These are phyloP conservation scores for Coniochaeta sp. DNA, from an alignment of 2,329 filamentous ascomycete species.

Conservation along the genomic window DNA sequence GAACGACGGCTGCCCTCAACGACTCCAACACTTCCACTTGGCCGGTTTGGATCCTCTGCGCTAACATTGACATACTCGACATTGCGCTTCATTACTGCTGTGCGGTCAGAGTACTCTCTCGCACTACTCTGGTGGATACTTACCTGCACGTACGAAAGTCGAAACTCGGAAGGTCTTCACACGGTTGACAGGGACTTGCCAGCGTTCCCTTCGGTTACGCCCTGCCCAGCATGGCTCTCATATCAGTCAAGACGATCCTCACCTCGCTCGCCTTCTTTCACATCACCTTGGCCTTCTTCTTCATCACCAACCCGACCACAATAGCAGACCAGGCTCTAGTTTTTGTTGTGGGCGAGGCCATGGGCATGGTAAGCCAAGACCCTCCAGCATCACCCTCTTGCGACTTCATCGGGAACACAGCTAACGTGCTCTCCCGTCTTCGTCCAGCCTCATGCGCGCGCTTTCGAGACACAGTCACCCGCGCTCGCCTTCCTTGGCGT, in stretches of 20 bases:
- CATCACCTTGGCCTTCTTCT: constrained; percentile 74
- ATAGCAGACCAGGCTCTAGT: constrained; percentile 76
- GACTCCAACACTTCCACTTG: background rate
- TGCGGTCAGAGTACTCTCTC: too few relatives aligned
- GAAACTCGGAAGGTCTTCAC: background rate
- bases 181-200: background rate
- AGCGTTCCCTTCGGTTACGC: background rate
- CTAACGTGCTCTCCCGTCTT: background rate
- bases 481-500: constrained; percentile 66
- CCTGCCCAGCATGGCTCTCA: constrained; percentile 59
- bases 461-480: constrained; percentile 63
- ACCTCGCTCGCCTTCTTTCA: constrained; percentile 78
- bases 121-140: too few relatives aligned
- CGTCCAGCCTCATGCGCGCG: constrained; percentile 53
- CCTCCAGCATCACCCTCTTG: background rate
- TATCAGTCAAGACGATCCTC: constrained; percentile 75
- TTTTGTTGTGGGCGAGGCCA: constrained; percentile 72
- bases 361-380: constrained; percentile 59
- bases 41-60: too few relatives aligned
- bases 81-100: too few relatives aligned
- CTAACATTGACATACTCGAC: too few relatives aligned
- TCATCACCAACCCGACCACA: constrained; percentile 64
- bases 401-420: background rate
- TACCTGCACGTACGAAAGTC: background rate
- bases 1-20: background rate